phyloP scores from a whole-genome alignment of 768 basidiomycete genomes.

The Psilocybe tampanensis region DNA sequence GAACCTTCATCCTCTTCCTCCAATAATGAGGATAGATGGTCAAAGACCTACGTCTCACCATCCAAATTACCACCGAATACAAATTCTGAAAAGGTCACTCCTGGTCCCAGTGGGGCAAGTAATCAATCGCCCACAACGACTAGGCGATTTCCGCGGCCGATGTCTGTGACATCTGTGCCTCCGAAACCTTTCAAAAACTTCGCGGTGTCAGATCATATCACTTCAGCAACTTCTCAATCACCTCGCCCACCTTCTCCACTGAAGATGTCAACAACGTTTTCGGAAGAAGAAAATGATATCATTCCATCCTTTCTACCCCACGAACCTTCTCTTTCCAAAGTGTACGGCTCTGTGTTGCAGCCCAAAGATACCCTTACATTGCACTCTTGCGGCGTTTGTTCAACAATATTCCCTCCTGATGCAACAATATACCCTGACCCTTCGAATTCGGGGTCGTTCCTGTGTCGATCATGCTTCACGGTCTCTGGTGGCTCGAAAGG shows the following conservation, averaged over 20 bases:
- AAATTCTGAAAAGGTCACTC: neutral
- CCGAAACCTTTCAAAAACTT: slow-evolving; percentile 37
- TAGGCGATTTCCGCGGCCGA: slow-evolving; percentile 55
- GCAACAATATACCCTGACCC: slow-evolving; percentile 82
- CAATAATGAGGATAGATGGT: slow-evolving; percentile 70
- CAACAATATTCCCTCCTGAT: slow-evolving; percentile 71
- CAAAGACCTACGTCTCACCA: slow-evolving; percentile 71
- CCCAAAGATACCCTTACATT: slow-evolving; percentile 72
- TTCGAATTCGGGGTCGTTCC: slow-evolving; percentile 51
- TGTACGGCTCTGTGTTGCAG: slow-evolving; percentile 83
- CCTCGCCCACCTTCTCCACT: slow-evolving; percentile 58
- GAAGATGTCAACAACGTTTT: slow-evolving; percentile 51
- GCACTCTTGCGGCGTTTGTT: slow-evolving; percentile 70
- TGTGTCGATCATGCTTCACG: slow-evolving; percentile 76
- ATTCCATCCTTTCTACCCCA: slow-evolving; percentile 54
- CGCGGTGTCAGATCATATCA: slow-evolving; percentile 61
- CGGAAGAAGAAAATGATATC: slow-evolving; percentile 60
- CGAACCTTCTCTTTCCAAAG: slow-evolving; percentile 71
- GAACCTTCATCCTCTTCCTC: slow-evolving; percentile 33
- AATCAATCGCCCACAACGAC: slow-evolving; percentile 25
- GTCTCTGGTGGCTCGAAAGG: slow-evolving; percentile 79
- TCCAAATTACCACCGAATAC: slow-evolving; percentile 9
- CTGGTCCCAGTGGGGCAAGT: neutral
- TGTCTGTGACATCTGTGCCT: slow-evolving; percentile 32
- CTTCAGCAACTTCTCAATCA: slow-evolving; percentile 45